Evolutionary conservation across 257 asterid species (phyloP), one percentile per base, ranked within the genome.

Genomic region (Solanum raphanifolium): DNA sequence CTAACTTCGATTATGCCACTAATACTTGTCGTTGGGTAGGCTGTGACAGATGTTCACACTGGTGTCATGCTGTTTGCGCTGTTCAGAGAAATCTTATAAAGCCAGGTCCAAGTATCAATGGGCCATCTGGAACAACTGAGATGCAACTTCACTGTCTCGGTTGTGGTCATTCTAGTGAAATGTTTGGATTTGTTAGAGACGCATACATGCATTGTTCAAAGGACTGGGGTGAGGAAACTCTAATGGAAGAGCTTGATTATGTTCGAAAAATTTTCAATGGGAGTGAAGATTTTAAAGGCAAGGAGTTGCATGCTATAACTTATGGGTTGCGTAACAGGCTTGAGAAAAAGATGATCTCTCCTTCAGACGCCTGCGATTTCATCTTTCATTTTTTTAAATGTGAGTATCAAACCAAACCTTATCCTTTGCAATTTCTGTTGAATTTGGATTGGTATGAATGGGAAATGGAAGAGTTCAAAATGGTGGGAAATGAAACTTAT

Each of bases 11-110:
- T 87, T 91, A 95, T 84, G 99, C 97, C 25, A 93, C 43, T 87
- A 93, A 94, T 87, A 97, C 99, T 46, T 96, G 97, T 90, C 93
- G 99, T 93, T 97, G 99, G 98, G 98, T 97, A 20, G 99, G 99
- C 34, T 97, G 99, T 75, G 98, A 94, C 83, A 92, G 90, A 62
- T 97, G 99, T 89, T 90, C 94, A 0, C 99, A 97, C 78, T 97
- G 99, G 98, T 95, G 99, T 52, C 99, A 97, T 86, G 98, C 96
- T 5, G 93, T 93, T 4, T 97, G 99, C 23, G 98, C 96, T 87
- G 92, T 95, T 41, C 92, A 93, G 88, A 91, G 91, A 82, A 95
- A 93, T 86, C 92, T 97, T 83, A 93, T 97, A 84, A 94, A 88
- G 88, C 98, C 98, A 1, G 98, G 98, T 4, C 95, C 95, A 8